Evolutionary conservation across 2,329 filamentous ascomycete species (phyloP), one percentile per base, ranked within the genome.

Genomic region (Claviceps citrina): DNA sequence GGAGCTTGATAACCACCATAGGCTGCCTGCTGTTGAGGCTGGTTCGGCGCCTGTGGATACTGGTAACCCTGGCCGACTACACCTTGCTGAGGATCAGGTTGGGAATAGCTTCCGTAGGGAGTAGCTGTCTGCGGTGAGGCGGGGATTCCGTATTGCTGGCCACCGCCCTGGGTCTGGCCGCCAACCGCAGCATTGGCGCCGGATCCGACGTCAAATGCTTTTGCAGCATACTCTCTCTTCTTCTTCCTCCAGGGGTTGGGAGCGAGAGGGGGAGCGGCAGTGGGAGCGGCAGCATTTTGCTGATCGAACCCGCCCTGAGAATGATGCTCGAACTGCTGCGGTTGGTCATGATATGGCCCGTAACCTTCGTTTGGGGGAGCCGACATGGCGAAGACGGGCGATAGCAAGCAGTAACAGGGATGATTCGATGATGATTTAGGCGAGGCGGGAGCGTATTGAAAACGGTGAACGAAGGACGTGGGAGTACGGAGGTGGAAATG

Each of bases 171-270:
- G 26, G 54, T 40, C 49, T 66, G 65, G 42, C 70, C 73, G 27
- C 67, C 73, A 39, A 58, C 59, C 41, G 59, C 64, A 40, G 81
- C 78, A 70, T 96, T 96, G 55, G 83, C 84, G 52, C 89, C 91
- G 38, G 75, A 73, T 38, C 83, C 85, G 52, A 96, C 91, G 44
- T 93, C 89, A 61, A 93, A 98, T 34, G 89, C 89, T 61, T 93
- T 83, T 42, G 84, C 84, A 40, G 91, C 91, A 66, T 96, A 96
- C 42, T 83, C 81, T 68, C 86, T 76, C 73, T 93, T 94, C 76
- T 94, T 95, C 68, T 86, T 86, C 60, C 73, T 78, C 46, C 65
- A 70, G 35, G 66, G 65, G 32, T 67, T 67, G 27, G 61, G 53
- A 24, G 61, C 53, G 31, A 47, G 54, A 31, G 68, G 67, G 24